Conservation (phyloP, 805 yeast species). For the Lipomyces orientalis region DNA sequence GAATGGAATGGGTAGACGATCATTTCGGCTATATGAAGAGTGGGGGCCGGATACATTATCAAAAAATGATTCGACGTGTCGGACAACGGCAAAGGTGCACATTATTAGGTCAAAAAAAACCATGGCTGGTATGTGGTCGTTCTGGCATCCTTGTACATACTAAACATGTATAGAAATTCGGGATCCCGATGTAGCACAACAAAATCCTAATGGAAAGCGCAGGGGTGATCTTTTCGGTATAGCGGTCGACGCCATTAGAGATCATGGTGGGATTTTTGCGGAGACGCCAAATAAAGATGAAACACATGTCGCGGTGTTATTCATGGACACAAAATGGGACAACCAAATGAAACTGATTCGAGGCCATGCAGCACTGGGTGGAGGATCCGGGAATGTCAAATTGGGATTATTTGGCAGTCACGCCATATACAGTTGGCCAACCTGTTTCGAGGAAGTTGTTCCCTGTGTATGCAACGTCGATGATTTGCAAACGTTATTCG, state of each 20-base stretch:
- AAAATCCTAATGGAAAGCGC: conserved; percentile 71
- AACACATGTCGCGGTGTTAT: conserved; percentile 84
- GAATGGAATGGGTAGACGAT: conserved; percentile 76
- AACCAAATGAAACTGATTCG: conserved; percentile 59
- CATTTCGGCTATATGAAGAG: conserved; percentile 77
- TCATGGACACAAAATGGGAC: conserved; percentile 87
- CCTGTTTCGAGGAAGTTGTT: conserved; percentile 70
- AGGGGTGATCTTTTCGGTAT: conserved; percentile 78
- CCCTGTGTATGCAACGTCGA: conserved; percentile 43
- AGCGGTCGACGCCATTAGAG: conserved; percentile 73
- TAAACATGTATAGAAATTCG: conserved; percentile 57
- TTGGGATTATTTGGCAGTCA: conserved; percentile 95
- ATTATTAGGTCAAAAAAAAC: conserved; percentile 70
- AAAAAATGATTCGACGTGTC: conserved; percentile 50
- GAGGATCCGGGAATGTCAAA: conserved; percentile 71
- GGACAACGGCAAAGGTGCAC: conserved; percentile 78
- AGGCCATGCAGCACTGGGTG: conserved; percentile 95
- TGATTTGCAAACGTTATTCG: neutral
- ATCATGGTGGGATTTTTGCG: conserved; percentile 61
- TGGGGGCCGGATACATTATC: conserved; percentile 60
- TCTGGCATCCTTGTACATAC: neutral
- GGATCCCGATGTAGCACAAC: conserved; percentile 85
- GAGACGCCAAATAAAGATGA: conserved; percentile 44
- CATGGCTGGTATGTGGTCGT: conserved; percentile 46
- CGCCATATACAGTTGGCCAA: conserved; percentile 92